A percentile compares a stretch with the other conserved stretches of the same genome.
Evolutionary conservation across 345 rosid species (phyloP).

Genomic region (Pugionium cornutum): DNA sequence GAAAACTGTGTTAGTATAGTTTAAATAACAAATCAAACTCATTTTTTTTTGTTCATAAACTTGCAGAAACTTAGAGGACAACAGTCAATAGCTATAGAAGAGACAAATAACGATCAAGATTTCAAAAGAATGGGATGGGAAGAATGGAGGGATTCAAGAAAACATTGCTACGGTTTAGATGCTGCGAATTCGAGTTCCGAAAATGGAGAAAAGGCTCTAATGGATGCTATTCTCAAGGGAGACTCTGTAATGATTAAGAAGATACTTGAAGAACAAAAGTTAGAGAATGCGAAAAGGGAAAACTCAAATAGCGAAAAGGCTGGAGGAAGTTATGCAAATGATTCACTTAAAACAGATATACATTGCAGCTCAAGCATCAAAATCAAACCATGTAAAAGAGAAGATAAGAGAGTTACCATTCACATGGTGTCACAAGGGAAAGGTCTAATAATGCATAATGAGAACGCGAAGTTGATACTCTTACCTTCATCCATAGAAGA

Average conservation of each 20-base stretch:
- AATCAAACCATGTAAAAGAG: constrained; percentile 28
- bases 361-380: constrained; percentile 41
- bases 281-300: constrained; percentile 48
- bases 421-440: constrained; percentile 54
- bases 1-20: not conserved
- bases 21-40: not conserved
- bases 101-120: constrained; percentile 39
- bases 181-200: constrained; percentile 38
- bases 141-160: constrained; percentile 40
- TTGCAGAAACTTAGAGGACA: constrained; percentile 59
- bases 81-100: constrained; percentile 45
- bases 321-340: constrained; percentile 37
- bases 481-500: constrained; percentile 81
- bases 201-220: constrained; percentile 50
- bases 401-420: constrained; percentile 75
- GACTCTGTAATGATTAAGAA: constrained; percentile 59
- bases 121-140: constrained; percentile 36
- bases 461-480: constrained; percentile 59
- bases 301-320: constrained; percentile 12
- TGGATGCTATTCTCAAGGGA: constrained; percentile 53
- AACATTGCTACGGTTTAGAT: constrained; percentile 22
- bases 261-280: constrained; percentile 59
- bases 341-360: constrained; percentile 13
- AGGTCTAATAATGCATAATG: constrained; percentile 37
- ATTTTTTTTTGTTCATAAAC: constrained; percentile 25